Conservation (phyloP, 2,329 filamentous ascomycete genomes). For the Claviceps fusiformis region DNA sequence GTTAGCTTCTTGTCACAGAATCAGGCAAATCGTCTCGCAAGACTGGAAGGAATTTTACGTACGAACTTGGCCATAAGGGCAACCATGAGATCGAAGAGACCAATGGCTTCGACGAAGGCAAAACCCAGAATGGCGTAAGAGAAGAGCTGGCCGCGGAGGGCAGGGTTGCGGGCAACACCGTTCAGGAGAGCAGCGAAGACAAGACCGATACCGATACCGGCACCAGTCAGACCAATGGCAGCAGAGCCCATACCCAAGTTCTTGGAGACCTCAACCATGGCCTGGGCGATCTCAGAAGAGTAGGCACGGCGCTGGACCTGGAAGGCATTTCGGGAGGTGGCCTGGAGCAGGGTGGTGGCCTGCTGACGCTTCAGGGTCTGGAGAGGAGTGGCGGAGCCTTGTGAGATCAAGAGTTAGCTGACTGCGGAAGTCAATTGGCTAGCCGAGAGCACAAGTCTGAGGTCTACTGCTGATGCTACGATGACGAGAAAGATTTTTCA, state of each 20-base stretch:
- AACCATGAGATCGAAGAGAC: conserved; percentile 84
- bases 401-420: conserved; percentile 17
- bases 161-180: conserved; percentile 86
- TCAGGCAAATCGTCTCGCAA: neutral
- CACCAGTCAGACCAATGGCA: conserved; percentile 84
- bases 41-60: conserved; percentile 24
- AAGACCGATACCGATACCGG: conserved; percentile 90
- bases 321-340: conserved; percentile 52
- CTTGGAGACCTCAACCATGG: conserved; percentile 82
- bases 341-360: conserved; percentile 51
- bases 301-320: conserved; percentile 58
- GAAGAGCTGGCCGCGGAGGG: conserved; percentile 90
- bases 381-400: conserved; percentile 49
- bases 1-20: conserved; percentile 5
- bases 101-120: conserved; percentile 86
- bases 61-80: conserved; percentile 88
- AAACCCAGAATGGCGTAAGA: conserved; percentile 92
- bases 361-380: conserved; percentile 66
- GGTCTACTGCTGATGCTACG: conserved; percentile 6
- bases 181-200: conserved; percentile 84
- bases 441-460: conserved; percentile 12
- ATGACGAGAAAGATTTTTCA: conserved; percentile 17
- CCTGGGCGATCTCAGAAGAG: conserved; percentile 78
- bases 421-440: conserved; percentile 20
- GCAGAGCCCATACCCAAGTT: conserved; percentile 81